Percentiles rank a stretch among this genome's conserved stretches.
These are phyloP conservation scores for Fusarium foetens DNA, from an alignment of 2,329 filamentous ascomycete genomes.

Conservation along the genomic window DNA sequence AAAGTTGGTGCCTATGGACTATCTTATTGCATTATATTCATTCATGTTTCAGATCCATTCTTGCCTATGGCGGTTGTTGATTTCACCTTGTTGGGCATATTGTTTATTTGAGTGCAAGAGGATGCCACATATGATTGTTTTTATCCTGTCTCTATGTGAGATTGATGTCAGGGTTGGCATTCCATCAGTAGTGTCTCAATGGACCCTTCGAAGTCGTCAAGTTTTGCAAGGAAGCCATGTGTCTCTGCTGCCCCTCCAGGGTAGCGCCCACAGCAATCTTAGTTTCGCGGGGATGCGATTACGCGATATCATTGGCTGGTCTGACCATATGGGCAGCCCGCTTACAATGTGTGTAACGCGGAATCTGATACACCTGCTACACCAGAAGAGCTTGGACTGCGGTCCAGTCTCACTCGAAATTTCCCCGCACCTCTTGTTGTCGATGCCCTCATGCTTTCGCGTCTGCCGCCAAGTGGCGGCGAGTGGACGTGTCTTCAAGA, in stretches of 20 bases:
- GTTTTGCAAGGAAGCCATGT: not conserved
- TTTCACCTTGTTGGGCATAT: not conserved
- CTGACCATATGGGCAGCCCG: not conserved
- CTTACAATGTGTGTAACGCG: slow-evolving; percentile 12
- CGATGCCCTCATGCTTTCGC: slow-evolving; percentile 6
- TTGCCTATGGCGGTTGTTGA: not conserved
- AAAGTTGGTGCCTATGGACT: not conserved
- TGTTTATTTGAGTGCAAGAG: not conserved
- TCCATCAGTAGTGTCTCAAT: slow-evolving; percentile 4
- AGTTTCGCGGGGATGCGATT: slow-evolving; percentile 33
- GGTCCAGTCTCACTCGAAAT: slow-evolving; percentile 18
- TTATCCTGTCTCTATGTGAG: too few species aligned
- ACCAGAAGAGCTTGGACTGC: slow-evolving; percentile 4
- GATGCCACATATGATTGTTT: too few species aligned
- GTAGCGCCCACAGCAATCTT: slow-evolving; percentile 22
- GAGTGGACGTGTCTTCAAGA: not conserved
- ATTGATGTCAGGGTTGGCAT: not conserved
- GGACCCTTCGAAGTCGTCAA: slow-evolving; percentile 7
- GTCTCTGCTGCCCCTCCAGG: slow-evolving; percentile 19
- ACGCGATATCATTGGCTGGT: slow-evolving; percentile 31
- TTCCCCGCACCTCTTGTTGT: slow-evolving; percentile 34
- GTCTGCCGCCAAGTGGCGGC: not conserved
- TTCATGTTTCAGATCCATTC: not conserved
- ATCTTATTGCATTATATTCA: not conserved
- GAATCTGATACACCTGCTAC: slow-evolving; percentile 14